Base-by-base conservation (phyloP, 2,329 filamentous ascomycete genomes). In the Fusarium hostae region DNA sequence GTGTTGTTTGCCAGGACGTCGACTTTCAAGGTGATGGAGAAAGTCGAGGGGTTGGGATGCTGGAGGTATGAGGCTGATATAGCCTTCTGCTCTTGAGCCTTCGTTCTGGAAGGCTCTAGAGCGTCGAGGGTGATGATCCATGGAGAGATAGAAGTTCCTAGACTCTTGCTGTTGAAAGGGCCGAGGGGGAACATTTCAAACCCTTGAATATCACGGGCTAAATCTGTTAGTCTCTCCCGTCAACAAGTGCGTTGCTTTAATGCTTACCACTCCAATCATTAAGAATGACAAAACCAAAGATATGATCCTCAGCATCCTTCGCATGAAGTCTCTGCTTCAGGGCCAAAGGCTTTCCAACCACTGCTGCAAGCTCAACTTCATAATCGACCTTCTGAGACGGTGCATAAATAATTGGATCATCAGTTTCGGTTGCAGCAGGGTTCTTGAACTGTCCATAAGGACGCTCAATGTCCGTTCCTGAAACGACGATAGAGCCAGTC, bases 91-190 rank as follows among this genome's bases (percentile, higher is more conserved):
- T 43, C n/a, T 2, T 48, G 43, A 0, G 66, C 18, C 0, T 44
- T 56, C 1, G 76, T 60, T 13, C 88, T 87, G 51, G 90, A 88
- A 30, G 89, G 84, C 8, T 87, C 82, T n/a, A 91, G 76, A 0
- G 90, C 89, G 39, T 90, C 88, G 3, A 88, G 79, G 0, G 88
- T 89, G 6, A 91, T 78, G 16, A 91, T 80, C 89, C 89, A 91
- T 0, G 89, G 88, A 0, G 86, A 88, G 26, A 91, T 86, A 1
- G 83, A 85, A 0, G 88, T 91, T 10, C 84, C 85, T 45, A 90
- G 89, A 35, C 84, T 86, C 76, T 91, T 92, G 5, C 85, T 84
- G 55, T 90, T 89, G 57, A 91, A 84, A 0, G 89, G 89, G 0
- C 89, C 89, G 0, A 91, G 79, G 0, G 88, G 88, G 5, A 81